phyloP scores from a whole-genome alignment of 139 green algal genomes.

The Gonium pectorale region DNA sequence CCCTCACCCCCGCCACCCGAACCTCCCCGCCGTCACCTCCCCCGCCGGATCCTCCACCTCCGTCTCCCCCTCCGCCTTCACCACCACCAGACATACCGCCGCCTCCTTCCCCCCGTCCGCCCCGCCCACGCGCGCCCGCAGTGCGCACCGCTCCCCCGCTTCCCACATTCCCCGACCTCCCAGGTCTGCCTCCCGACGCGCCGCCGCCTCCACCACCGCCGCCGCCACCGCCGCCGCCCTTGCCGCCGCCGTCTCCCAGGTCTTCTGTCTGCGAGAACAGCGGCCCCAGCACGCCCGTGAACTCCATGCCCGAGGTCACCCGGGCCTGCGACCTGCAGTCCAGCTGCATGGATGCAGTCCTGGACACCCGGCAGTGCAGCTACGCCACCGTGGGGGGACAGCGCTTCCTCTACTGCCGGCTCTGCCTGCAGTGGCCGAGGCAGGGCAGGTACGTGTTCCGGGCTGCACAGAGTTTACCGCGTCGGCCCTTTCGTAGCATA shows the following conservation, averaged over 20 bases:
- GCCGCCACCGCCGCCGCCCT: not conserved
- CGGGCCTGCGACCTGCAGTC: slow-evolving; percentile 9
- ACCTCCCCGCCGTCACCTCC: not conserved
- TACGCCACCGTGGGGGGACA: not conserved
- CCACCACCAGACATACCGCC: not conserved
- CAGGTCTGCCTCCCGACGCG: not conserved
- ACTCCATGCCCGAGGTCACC: not conserved
- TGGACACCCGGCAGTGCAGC: not conserved
- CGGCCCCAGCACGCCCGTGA: not conserved
- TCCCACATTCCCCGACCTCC: not conserved
- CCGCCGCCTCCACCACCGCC: not conserved
- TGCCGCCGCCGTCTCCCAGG: not conserved
- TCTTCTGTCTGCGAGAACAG: not conserved
- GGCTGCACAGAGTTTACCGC: not conserved
- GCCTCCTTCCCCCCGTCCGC: not conserved
- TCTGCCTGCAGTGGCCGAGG: not conserved
- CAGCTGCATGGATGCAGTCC: not conserved
- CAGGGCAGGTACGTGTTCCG: not conserved
- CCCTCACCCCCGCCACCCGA: too few species aligned
- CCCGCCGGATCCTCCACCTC: not conserved
- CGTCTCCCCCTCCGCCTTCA: not conserved
- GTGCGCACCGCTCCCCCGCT: not conserved
- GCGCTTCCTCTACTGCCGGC: slow-evolving; percentile 21
- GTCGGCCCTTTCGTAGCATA: not conserved
- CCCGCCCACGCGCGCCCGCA: too few species aligned